These are phyloP conservation scores for Puccinia triticina DNA, from an alignment of 1,284 basidiomycete species.

Conservation along the genomic window DNA sequence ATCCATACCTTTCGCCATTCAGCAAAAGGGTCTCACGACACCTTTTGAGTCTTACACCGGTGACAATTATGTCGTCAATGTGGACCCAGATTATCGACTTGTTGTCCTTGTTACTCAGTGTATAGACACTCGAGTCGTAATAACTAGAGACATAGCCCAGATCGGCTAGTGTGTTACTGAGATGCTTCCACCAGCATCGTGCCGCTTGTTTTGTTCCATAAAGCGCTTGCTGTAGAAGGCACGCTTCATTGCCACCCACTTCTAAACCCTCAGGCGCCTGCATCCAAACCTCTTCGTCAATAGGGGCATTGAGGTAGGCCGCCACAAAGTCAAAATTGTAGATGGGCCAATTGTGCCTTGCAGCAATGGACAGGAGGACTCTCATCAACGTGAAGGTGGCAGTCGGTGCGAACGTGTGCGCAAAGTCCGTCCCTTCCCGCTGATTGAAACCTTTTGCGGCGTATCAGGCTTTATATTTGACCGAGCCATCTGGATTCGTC, in stretches of 20 bases:
- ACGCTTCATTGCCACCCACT: neutral
- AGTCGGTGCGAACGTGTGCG: neutral
- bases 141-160: neutral
- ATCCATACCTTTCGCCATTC: too few species aligned
- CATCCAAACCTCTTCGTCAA: neutral
- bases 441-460: neutral
- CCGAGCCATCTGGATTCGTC: neutral
- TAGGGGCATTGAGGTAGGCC: too few species aligned
- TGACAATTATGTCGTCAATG: neutral
- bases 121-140: conserved; percentile 1
- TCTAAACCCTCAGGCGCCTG: neutral
- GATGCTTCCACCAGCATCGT: conserved; percentile 5
- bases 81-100: conserved; percentile 1
- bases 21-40: too few species aligned
- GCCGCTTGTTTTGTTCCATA: conserved; percentile 19
- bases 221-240: conserved; percentile 1
- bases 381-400: neutral
- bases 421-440: neutral
- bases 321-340: neutral
- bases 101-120: neutral
- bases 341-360: neutral
- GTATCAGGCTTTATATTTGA: neutral
- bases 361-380: neutral
- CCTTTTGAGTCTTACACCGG: too few species aligned
- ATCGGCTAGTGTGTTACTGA: neutral